A percentile compares a stretch with the other conserved stretches of the same genome.
Conservation (phyloP, 805 yeast species). For the Yamadazyma tumulicola region DNA sequence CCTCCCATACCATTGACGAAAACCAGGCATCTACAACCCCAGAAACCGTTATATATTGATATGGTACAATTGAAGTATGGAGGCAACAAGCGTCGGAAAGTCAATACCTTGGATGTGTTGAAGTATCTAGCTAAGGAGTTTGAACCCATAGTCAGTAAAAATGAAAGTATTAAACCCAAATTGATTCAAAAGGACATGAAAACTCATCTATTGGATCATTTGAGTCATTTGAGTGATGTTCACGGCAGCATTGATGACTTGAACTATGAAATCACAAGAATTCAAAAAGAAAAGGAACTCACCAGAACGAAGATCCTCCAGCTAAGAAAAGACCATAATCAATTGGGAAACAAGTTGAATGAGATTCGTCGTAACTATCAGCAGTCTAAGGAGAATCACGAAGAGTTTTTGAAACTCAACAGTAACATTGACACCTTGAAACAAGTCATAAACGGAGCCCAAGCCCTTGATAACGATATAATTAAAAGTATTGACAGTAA, state of each 20-base stretch:
- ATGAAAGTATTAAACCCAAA: slow-evolving; percentile 17
- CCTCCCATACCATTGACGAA: slow-evolving; percentile 5
- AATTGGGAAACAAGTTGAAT: slow-evolving; percentile 31
- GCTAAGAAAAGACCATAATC: slow-evolving; percentile 25
- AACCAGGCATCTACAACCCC: neutral
- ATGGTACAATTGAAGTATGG: slow-evolving; percentile 25
- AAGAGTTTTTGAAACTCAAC: slow-evolving; percentile 11
- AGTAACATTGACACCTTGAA: slow-evolving; percentile 3
- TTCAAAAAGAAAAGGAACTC: slow-evolving; percentile 31
- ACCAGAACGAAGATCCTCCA: slow-evolving; percentile 27
- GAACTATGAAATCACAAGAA: slow-evolving; percentile 21
- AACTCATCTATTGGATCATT: slow-evolving; percentile 23
- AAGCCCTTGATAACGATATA: slow-evolving; percentile 1
- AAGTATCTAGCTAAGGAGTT: slow-evolving; percentile 28
- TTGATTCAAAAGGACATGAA: slow-evolving; percentile 30
- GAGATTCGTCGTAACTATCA: slow-evolving; percentile 20
- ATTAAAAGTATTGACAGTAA: slow-evolving; percentile 8
- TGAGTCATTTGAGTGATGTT: slow-evolving; percentile 29
- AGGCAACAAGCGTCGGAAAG: slow-evolving; percentile 18
- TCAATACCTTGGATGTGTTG: slow-evolving; percentile 37
- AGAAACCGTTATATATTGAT: slow-evolving; percentile 25
- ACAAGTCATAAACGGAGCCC: neutral
- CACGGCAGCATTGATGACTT: slow-evolving; percentile 34
- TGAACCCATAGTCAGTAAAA: slow-evolving; percentile 18
- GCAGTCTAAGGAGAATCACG: slow-evolving; percentile 15